Evolutionary conservation across 495 filamentous ascomycete genomes (phyloP).

Genomic region (Aspergillus nidulans): DNA sequence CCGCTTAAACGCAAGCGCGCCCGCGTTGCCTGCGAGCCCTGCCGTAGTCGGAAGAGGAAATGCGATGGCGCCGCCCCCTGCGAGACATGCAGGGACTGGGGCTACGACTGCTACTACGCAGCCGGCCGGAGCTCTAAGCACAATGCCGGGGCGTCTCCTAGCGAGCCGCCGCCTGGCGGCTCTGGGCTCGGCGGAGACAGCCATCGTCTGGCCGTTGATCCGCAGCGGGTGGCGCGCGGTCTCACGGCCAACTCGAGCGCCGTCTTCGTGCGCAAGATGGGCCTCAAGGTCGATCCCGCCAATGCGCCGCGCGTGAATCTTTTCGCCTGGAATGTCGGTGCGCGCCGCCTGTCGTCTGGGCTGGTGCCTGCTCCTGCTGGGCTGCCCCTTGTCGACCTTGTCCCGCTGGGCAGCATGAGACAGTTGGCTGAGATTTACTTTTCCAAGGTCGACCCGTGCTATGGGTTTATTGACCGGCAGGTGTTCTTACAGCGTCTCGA

Average conservation of each 20-base stretch:
- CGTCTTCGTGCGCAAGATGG: conserved; percentile 47
- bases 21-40: conserved; percentile 44
- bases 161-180: background rate
- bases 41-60: conserved; percentile 46
- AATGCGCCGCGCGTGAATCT: conserved; percentile 47
- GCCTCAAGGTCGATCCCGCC: conserved; percentile 43
- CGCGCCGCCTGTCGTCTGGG: conserved; percentile 24
- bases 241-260: conserved; percentile 49
- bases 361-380: background rate
- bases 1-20: conserved; percentile 28
- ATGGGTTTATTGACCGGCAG: conserved; percentile 42
- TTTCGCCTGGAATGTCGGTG: conserved; percentile 51
- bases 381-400: conserved; percentile 29
- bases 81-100: conserved; percentile 40
- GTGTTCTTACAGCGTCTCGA: conserved; percentile 27
- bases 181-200: too few species aligned
- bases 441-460: conserved; percentile 41
- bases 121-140: background rate
- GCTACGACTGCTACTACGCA: conserved; percentile 42
- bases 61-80: conserved; percentile 45
- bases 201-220: background rate
- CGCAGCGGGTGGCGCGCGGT: conserved; percentile 14
- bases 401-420: conserved; percentile 32
- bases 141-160: background rate
- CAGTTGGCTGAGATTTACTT: conserved; percentile 42